phyloP scores from a whole-genome alignment of 139 green algal species.

The Picochlorum sp. region DNA sequence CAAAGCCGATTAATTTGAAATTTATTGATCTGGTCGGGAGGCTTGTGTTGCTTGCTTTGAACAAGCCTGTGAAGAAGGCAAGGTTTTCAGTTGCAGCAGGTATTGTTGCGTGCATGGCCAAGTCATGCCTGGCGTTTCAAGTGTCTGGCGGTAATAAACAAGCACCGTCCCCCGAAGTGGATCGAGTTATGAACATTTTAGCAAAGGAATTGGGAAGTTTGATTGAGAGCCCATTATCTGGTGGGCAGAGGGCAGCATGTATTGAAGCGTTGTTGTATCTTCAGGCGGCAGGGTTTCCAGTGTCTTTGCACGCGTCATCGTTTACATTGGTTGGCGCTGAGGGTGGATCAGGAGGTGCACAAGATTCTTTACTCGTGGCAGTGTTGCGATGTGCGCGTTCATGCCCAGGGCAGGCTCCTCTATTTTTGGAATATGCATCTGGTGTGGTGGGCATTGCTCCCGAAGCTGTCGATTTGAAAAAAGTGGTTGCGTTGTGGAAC shows the following conservation, averaged over 20 bases:
- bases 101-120: conserved; percentile 18
- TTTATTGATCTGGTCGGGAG: conserved; percentile 28
- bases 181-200: conserved; percentile 18
- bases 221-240: conserved; percentile 19
- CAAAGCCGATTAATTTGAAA: conserved; percentile 10
- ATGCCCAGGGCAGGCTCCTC: conserved; percentile 43
- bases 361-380: conserved; percentile 24
- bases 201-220: conserved; percentile 13
- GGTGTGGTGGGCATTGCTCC: conserved; percentile 42
- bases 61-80: conserved; percentile 13
- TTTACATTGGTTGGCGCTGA: conserved; percentile 12
- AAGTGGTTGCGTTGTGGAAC: conserved; percentile 36
- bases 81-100: conserved; percentile 18
- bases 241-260: conserved; percentile 30
- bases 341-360: conserved; percentile 14
- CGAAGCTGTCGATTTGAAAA: conserved; percentile 30
- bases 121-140: conserved; percentile 26
- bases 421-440: conserved; percentile 45
- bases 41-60: conserved; percentile 34
- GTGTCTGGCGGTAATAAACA: conserved; percentile 10
- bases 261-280: conserved; percentile 50
- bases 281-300: conserved; percentile 25
- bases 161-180: conserved; percentile 11
- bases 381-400: conserved; percentile 33
- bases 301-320: conserved; percentile 5